Evolutionary conservation across 768 basidiomycete genomes (phyloP), one percentile per base, ranked within the genome.

Genomic region (Exidia glandulosa): DNA sequence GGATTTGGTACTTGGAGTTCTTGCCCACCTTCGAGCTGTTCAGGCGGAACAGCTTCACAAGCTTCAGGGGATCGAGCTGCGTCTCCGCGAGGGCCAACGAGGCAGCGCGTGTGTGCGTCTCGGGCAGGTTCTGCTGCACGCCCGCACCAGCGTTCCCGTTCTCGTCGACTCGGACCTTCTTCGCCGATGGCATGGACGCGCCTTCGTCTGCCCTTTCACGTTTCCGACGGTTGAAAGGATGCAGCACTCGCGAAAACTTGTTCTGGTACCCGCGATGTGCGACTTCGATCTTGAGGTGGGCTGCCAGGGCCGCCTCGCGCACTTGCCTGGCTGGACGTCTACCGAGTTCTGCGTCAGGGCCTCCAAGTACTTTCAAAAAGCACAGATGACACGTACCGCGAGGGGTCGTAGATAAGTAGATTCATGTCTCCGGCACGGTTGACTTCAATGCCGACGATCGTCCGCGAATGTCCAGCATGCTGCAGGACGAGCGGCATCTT

Each of bases 391-490:
- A n/a, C n/a, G n/a, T n/a, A 88, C 89, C 67, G 76, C 16, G 82
- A 81, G 19, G 93, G 90, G 74, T 96, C 90, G 63, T 93, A 90
- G 6, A 80, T 74, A 14, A 95, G 75, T 9, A 96, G 76, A 63
- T 81, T 85, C 37, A 81, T 75, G 13, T 74, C 70, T 6, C 83
- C 85, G 16, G 75, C 74, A 64, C 78, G 81, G 58, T 75, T 76
- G 37, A 85, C 71, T 70, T 94, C 90, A 65, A 87, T 94, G 1
- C 93, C 93, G 2, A 96, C 78, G 13, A 96, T 83, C 3, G 87
- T 86, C 29, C 88, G 73, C n/a, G 93, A 96, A 73, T 96, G 93
- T 0, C 91, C 90, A 6, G 78, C 69, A 66, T 90, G 84, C 74
- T 95, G n/a, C n/a, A 57, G 27, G 23, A 63, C 56, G 32, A 96